Conservation (phyloP, 768 basidiomycete genomes). For the Ramaria sp. region DNA sequence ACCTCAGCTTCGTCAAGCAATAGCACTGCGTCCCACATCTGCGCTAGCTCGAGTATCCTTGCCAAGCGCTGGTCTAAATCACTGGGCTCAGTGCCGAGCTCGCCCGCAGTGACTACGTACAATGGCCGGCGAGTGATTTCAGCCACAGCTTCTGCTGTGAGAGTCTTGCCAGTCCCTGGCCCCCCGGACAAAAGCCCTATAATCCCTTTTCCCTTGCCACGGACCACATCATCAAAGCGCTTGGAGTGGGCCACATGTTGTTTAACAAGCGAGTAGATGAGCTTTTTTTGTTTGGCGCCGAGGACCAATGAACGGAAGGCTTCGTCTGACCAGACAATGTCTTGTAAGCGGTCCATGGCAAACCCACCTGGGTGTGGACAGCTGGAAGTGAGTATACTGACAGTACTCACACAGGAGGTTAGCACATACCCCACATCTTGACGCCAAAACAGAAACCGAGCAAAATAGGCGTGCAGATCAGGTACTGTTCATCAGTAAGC, state of each 20-base stretch:
- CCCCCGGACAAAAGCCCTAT: conserved; percentile 7
- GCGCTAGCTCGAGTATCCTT: conserved; percentile 19
- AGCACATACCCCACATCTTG: conserved; percentile 21
- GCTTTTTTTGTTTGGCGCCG: not conserved
- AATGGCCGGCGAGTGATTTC: conserved; percentile 22
- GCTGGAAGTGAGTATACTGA: not conserved
- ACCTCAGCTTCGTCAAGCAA: conserved; percentile 29
- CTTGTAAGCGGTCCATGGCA: not conserved
- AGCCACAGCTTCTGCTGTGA: conserved; percentile 26
- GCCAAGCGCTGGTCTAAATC: conserved; percentile 17
- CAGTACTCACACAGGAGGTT: no score
- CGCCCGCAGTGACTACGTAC: conserved; percentile 23
- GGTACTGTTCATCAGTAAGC: conserved; percentile 18
- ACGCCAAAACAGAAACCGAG: conserved; percentile 19
- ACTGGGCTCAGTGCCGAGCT: conserved; percentile 21
- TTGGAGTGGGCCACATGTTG: conserved; percentile 3
- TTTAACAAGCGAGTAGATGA: conserved; percentile 1
- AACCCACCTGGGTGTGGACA: not conserved
- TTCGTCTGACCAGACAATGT: conserved; percentile 4
- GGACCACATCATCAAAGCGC: not conserved
- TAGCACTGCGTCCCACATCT: conserved; percentile 26
- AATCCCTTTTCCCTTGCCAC: conserved; percentile 11
- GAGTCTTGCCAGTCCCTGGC: conserved; percentile 12
- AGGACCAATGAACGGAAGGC: conserved; percentile 1
- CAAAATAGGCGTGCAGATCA: conserved; percentile 18